Percentiles rank a stretch among this genome's conserved stretches.
Conservation (phyloP, 169 alveolate genomes). For the Hepatocystis sp. region DNA sequence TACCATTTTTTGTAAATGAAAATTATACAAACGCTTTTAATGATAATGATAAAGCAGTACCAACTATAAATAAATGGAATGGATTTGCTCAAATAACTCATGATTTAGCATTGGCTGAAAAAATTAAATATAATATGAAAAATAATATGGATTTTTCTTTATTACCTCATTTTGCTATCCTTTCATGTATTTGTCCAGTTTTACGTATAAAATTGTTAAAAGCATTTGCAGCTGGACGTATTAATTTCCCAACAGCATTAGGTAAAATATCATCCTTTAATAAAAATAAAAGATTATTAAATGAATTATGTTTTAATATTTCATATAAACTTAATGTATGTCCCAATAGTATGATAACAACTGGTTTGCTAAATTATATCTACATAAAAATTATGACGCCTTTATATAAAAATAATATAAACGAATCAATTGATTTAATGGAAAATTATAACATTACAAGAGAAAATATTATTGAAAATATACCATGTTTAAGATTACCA, state of each 20-base stretch:
- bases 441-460: slow-evolving; percentile 78
- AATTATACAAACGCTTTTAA: slow-evolving; percentile 89
- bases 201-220: slow-evolving; percentile 77
- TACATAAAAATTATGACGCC: slow-evolving; percentile 77
- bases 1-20: slow-evolving; percentile 95
- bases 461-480: slow-evolving; percentile 81
- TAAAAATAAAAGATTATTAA: slow-evolving; percentile 91
- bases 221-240: slow-evolving; percentile 79
- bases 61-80: slow-evolving; percentile 76
- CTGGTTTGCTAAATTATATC: slow-evolving; percentile 58
- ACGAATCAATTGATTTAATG: slow-evolving; percentile 75
- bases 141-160: slow-evolving; percentile 90
- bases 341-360: slow-evolving; percentile 54
- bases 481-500: slow-evolving; percentile 78
- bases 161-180: slow-evolving; percentile 88
- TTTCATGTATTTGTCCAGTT: slow-evolving; percentile 89
- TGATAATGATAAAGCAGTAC: slow-evolving; percentile 73
- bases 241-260: slow-evolving; percentile 94
- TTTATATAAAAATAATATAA: slow-evolving; percentile 68
- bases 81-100: slow-evolving; percentile 76
- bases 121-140: slow-evolving; percentile 86
- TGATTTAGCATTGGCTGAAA: slow-evolving; percentile 89
- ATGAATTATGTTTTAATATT: slow-evolving; percentile 80
- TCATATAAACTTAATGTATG: slow-evolving; percentile 55
- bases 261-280: slow-evolving; percentile 93